Percentiles rank a stretch among this genome's conserved stretches.
These are phyloP conservation scores for Teratosphaeria destructans DNA, from an alignment of 2,329 filamentous ascomycete genomes.

Conservation along the genomic window DNA sequence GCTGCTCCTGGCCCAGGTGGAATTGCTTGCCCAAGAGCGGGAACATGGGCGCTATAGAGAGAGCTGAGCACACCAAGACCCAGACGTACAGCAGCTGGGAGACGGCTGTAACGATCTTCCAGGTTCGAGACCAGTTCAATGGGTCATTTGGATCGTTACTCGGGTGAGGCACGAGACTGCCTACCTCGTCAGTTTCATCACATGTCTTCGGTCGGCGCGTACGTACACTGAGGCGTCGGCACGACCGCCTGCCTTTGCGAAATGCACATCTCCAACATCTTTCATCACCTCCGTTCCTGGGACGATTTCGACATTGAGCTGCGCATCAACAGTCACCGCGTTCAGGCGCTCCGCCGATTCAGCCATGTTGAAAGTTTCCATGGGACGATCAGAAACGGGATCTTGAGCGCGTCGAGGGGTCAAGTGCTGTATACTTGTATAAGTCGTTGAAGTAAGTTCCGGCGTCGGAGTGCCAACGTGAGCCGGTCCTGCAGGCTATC, in stretches of 20 bases:
- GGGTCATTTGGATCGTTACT: conserved; percentile 16
- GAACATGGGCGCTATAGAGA: conserved; percentile 36
- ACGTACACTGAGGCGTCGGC: conserved; percentile 17
- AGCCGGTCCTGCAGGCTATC: too few relatives aligned
- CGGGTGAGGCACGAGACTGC: conserved; percentile 19
- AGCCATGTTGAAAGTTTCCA: conserved; percentile 1
- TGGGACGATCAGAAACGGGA: not conserved
- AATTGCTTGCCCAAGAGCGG: conserved; percentile 32
- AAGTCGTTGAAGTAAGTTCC: not conserved
- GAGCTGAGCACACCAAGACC: conserved; percentile 32
- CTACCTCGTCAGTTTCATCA: not conserved
- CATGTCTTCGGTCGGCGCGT: not conserved
- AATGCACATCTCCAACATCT: conserved; percentile 17
- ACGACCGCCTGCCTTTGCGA: conserved; percentile 17
- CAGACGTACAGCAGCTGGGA: conserved; percentile 33
- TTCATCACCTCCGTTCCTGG: conserved; percentile 23
- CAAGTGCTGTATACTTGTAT: not conserved
- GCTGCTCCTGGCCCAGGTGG: conserved; percentile 30
- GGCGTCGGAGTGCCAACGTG: too few relatives aligned
- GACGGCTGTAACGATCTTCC: conserved; percentile 26
- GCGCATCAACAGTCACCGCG: conserved; percentile 8
- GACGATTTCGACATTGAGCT: conserved; percentile 19
- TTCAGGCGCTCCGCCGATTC: conserved; percentile 4
- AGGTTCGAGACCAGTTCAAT: conserved; percentile 18
- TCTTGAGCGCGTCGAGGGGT: not conserved